These are phyloP conservation scores for Nepenthes gracilis DNA, from an alignment of 148 eudicot genomes.

Conservation along the genomic window DNA sequence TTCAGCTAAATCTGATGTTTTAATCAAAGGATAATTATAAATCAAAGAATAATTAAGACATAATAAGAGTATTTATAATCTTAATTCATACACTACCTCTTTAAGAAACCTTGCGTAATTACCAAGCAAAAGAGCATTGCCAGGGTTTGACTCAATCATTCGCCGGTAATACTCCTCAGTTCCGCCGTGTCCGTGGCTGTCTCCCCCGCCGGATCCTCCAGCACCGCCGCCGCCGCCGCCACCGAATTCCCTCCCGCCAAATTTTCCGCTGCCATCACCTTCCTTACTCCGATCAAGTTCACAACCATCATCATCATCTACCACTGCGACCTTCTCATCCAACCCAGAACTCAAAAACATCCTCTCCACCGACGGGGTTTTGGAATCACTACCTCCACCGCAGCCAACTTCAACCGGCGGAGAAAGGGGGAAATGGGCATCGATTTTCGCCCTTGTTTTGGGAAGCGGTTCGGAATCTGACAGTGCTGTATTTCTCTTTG, in stretches of 20 bases:
- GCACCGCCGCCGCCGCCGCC: conserved; percentile 10
- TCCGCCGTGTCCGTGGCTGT: conserved; percentile 6
- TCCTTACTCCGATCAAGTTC: background rate
- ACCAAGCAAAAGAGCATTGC: conserved; percentile 35
- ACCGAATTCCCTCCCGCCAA: background rate
- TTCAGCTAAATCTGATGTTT: too few relatives aligned
- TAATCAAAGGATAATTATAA: background rate
- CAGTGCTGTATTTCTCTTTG: background rate
- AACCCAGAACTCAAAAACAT: conserved; percentile 14
- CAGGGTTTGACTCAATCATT: conserved; percentile 55
- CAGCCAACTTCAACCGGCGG: background rate
- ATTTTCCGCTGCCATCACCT: background rate
- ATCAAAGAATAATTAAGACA: background rate
- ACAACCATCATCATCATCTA: too few relatives aligned
- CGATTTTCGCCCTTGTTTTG: too few relatives aligned
- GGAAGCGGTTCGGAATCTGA: background rate
- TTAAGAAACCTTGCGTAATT: conserved; percentile 48
- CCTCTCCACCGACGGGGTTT: background rate
- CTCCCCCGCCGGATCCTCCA: conserved; percentile 10
- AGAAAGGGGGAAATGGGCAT: background rate
- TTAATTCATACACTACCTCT: conserved; percentile 25
- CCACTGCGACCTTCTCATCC: conserved; percentile 14
- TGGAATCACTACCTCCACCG: background rate
- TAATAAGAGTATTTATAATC: background rate
- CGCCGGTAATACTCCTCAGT: conserved; percentile 39